Evolutionary conservation across 179 eudicot genomes (phyloP).

Genomic region (Spergularia azorica): DNA sequence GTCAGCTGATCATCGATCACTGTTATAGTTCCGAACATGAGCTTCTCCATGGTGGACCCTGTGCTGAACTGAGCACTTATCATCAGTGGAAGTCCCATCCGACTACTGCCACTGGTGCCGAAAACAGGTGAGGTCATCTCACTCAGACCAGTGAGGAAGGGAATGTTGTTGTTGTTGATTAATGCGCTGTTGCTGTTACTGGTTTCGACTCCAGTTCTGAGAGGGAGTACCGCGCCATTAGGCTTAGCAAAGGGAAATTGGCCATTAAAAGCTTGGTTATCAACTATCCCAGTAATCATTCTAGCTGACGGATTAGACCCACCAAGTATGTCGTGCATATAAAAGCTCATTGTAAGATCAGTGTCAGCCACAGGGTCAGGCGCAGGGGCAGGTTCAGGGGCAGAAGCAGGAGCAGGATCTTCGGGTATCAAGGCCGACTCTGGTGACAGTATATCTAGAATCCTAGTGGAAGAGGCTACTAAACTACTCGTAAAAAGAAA

Average conservation of each 20-base stretch:
- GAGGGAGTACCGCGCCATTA: slow-evolving; percentile 8
- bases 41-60: slow-evolving; percentile 25
- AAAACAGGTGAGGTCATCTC: slow-evolving; percentile 20
- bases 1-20: slow-evolving; percentile 37
- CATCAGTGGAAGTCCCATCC: no score
- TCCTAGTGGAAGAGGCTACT: slow-evolving; percentile 14
- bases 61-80: slow-evolving; percentile 5
- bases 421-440: neutral
- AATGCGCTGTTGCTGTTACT: slow-evolving; percentile 5
- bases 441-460: slow-evolving; percentile 13
- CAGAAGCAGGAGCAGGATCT: neutral
- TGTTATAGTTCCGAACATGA: slow-evolving; percentile 33
- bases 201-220: slow-evolving; percentile 3
- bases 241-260: slow-evolving; percentile 41
- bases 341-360: slow-evolving; percentile 28
- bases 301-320: slow-evolving; percentile 35
- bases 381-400: neutral
- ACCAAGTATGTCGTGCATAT: slow-evolving; percentile 37
- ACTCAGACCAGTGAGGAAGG: slow-evolving; percentile 35
- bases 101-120: slow-evolving; percentile 6
- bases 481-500: neutral
- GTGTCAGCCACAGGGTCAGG: neutral
- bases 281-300: slow-evolving; percentile 28
- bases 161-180: slow-evolving; percentile 23
- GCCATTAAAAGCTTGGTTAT: slow-evolving; percentile 14